A percentile compares a stretch with the other conserved stretches of the same genome.
phyloP scores from a whole-genome alignment of 495 filamentous ascomycete species.

The Parathielavia hyrcaniae region DNA sequence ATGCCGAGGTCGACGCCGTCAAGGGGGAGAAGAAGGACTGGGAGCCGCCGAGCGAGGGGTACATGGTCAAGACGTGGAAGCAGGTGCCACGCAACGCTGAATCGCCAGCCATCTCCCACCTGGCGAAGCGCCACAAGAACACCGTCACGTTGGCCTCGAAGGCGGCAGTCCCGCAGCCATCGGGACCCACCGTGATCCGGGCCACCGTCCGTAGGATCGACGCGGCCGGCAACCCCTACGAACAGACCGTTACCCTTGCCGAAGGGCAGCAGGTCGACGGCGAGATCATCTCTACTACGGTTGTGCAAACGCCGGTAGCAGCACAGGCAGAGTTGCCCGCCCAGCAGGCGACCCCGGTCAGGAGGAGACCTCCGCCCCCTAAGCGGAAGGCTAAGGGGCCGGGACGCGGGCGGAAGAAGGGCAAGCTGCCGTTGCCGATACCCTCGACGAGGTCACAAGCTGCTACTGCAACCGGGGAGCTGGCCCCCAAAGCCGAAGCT shows the following conservation, averaged over 20 bases:
- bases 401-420: conserved; percentile 64
- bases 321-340: conserved; percentile 23
- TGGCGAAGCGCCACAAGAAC: conserved; percentile 84
- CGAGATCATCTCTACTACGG: conserved; percentile 59
- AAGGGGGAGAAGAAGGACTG: conserved; percentile 45
- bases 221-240: conserved; percentile 67
- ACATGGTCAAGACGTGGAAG: conserved; percentile 70
- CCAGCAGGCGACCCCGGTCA: conserved; percentile 34
- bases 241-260: conserved; percentile 72
- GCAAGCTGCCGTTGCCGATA: conserved; percentile 41
- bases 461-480: conserved; percentile 3
- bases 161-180: conserved; percentile 37
- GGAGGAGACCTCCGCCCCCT: conserved; percentile 64
- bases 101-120: conserved; percentile 65
- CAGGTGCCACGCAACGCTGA: conserved; percentile 71
- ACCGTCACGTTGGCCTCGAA: conserved; percentile 43
- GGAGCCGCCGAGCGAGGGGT: conserved; percentile 50
- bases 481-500: conserved; percentile 32
- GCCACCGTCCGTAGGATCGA: conserved; percentile 73
- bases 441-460: conserved; percentile 24
- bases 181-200: conserved; percentile 53
- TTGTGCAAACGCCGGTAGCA: conserved; percentile 37
- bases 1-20: conserved; percentile 41
- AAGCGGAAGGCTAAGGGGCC: conserved; percentile 68
- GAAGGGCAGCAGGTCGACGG: conserved; percentile 78